Evolutionary conservation across 768 basidiomycete genomes (phyloP).

Genomic region (Pluteus cervinus): DNA sequence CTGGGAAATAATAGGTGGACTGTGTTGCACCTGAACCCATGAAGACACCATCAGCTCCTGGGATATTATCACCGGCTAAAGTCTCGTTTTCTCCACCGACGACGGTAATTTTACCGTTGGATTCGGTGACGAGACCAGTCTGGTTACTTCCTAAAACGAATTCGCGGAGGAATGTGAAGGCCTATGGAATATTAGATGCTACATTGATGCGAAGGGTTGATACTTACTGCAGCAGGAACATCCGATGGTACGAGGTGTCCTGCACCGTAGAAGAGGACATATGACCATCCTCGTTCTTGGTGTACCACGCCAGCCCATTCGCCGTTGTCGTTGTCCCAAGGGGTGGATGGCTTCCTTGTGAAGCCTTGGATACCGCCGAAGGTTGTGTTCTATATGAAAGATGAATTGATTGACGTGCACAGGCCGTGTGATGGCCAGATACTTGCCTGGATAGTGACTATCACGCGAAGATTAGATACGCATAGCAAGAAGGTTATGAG

Average conservation of each 20-base stretch:
- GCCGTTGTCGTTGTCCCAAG: conserved; percentile 56
- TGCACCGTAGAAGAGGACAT: conserved; percentile 34
- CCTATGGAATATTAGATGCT: conserved; percentile 29
- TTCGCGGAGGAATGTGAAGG: conserved; percentile 54
- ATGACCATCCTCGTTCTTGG: conserved; percentile 68
- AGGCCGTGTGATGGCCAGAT: background rate
- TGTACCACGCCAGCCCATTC: conserved; percentile 64
- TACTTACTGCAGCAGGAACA: conserved; percentile 31
- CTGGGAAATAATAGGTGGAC: conserved; percentile 50
- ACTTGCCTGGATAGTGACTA: conserved; percentile 52
- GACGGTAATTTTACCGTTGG: conserved; percentile 23
- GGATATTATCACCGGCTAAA: conserved; percentile 40
- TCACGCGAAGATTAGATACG: conserved; percentile 6
- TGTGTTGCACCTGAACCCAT: conserved; percentile 44
- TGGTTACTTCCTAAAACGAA: conserved; percentile 60
- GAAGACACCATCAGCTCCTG: conserved; percentile 50
- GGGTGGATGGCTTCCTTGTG: conserved; percentile 58
- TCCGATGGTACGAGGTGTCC: conserved; percentile 35
- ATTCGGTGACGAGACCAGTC: conserved; percentile 46
- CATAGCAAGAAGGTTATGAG: background rate
- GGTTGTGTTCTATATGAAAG: conserved; percentile 55
- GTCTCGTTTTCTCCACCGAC: conserved; percentile 45
- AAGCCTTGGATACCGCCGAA: conserved; percentile 77
- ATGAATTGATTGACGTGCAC: conserved; percentile 2
- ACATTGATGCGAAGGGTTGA: background rate